A percentile compares a stretch with the other conserved stretches of the same genome.
phyloP scores from a whole-genome alignment of 495 filamentous ascomycete genomes.

The Daldinia decipiens region DNA sequence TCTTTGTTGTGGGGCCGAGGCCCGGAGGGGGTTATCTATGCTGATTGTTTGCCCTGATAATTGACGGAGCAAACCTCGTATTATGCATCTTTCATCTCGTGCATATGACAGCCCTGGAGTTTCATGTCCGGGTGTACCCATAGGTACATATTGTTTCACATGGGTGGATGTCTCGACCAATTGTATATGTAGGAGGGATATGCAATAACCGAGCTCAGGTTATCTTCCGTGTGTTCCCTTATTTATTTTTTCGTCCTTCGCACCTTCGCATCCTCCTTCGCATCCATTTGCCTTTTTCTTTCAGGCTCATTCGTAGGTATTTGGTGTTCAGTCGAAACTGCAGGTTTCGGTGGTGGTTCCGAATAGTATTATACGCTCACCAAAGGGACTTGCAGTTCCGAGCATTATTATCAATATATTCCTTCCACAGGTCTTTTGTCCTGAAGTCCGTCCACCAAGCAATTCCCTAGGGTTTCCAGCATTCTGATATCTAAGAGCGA shows the following conservation, averaged over 20 bases:
- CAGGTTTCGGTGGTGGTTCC: too few relatives aligned
- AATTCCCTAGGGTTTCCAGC: too few relatives aligned
- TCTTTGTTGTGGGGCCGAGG: slow-evolving; percentile 30
- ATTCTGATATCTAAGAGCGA: too few relatives aligned
- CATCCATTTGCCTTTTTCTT: not conserved
- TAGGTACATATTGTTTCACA: slow-evolving; percentile 3
- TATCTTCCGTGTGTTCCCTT: not conserved
- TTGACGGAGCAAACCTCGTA: slow-evolving; percentile 12
- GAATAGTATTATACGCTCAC: too few relatives aligned
- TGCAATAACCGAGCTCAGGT: not conserved
- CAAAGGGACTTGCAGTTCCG: too few relatives aligned
- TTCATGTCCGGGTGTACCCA: not conserved
- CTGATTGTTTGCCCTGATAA: not conserved
- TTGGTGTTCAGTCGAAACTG: too few relatives aligned
- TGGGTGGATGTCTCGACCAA: not conserved
- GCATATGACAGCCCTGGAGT: slow-evolving; percentile 8
- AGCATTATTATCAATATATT: too few relatives aligned
- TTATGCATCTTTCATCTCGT: slow-evolving; percentile 9
- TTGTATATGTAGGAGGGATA: not conserved
- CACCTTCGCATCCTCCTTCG: not conserved
- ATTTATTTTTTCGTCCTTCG: not conserved
- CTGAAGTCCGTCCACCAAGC: too few relatives aligned
- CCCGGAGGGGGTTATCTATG: slow-evolving; percentile 23
- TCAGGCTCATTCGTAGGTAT: not conserved
- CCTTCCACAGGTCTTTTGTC: too few relatives aligned